Evolutionary conservation across 2,329 filamentous ascomycete genomes (phyloP).

Genomic region (Alternaria consortialis): DNA sequence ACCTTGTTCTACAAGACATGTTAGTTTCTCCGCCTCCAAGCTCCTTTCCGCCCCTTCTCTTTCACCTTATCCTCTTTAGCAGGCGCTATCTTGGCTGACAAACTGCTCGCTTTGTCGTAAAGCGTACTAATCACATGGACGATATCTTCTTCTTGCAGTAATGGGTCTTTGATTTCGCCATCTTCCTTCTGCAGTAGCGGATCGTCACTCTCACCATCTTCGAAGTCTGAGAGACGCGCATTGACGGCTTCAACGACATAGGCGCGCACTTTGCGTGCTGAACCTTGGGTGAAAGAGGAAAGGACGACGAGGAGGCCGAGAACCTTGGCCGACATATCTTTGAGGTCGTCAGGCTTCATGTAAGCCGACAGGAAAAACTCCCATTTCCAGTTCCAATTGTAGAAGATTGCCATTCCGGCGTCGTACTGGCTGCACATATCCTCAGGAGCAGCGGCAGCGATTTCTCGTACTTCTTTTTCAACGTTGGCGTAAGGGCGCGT

Average conservation of each 20-base stretch:
- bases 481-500: neutral
- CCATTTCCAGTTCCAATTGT: neutral
- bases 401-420: neutral
- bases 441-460: neutral
- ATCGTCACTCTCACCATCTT: neutral
- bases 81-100: neutral
- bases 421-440: neutral
- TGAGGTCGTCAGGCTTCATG: neutral
- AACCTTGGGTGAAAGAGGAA: neutral
- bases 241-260: neutral
- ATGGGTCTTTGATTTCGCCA: neutral
- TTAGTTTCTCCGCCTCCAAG: neutral
- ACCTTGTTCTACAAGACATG: no score
- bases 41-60: neutral
- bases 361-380: neutral
- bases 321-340: neutral
- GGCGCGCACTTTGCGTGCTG: neutral
- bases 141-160: neutral
- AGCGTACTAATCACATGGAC: neutral
- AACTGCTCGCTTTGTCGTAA: neutral
- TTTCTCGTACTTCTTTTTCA: neutral
- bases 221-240: neutral
- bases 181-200: neutral
- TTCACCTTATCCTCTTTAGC: neutral
- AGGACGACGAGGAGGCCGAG: neutral